phyloP scores from a whole-genome alignment of 2,329 filamentous ascomycete genomes.

The Harringtonia lauricola region DNA sequence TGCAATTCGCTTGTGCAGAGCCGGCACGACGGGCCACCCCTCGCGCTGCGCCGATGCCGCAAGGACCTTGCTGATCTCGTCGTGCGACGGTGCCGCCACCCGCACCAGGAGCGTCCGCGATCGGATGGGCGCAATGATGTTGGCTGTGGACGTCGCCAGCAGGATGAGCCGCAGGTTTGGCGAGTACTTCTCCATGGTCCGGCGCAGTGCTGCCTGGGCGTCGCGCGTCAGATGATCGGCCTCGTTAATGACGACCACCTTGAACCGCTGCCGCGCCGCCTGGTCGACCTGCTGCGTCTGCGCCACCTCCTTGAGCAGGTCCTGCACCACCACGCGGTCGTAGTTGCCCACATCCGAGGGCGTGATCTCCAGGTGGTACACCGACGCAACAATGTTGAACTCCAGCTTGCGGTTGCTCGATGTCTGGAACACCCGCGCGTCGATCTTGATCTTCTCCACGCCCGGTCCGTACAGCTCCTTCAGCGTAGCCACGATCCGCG shows the following conservation, averaged over 20 bases:
- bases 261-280: constrained; percentile 82
- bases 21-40: constrained; percentile 66
- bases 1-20: constrained; percentile 74
- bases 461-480: constrained; percentile 92
- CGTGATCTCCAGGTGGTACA: constrained; percentile 98
- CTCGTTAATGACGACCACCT: constrained; percentile 98
- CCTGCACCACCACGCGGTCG: constrained; percentile 90
- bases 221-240: constrained; percentile 89
- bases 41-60: constrained; percentile 64
- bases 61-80: constrained; percentile 73
- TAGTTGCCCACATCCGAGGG: constrained; percentile 95
- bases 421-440: constrained; percentile 92
- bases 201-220: constrained; percentile 84
- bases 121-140: constrained; percentile 97
- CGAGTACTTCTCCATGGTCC: constrained; percentile 99
- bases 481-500: constrained; percentile 85
- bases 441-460: constrained; percentile 99
- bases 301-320: constrained; percentile 92
- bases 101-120: constrained; percentile 84
- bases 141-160: constrained; percentile 89
- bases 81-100: constrained; percentile 78
- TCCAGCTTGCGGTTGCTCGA: constrained; percentile 93
- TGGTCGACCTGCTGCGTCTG: constrained; percentile 99
- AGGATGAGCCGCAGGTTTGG: constrained; percentile 87
- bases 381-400: constrained; percentile 95